Conservation (phyloP, 345 rosid species). For the Fremontodendron californicum region DNA sequence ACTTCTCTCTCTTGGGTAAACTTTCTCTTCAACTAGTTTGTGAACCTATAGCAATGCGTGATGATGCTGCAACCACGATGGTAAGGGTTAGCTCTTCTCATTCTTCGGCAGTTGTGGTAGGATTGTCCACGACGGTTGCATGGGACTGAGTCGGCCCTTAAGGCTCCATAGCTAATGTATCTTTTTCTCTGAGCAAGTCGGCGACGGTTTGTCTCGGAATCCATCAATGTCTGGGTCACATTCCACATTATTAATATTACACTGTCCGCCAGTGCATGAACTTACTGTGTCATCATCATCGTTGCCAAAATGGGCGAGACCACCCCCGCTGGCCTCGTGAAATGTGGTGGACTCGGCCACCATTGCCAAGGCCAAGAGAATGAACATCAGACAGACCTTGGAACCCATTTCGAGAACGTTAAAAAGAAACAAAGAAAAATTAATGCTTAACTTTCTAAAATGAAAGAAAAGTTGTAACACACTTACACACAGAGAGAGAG, state of each 20-base stretch:
- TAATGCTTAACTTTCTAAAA: background rate
- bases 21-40: background rate
- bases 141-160: slow-evolving; percentile 1
- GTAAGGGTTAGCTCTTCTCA: slow-evolving; percentile 14
- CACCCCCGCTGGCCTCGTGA: slow-evolving; percentile 13
- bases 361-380: too few species aligned
- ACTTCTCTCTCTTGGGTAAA: background rate
- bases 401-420: slow-evolving; percentile 30
- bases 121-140: slow-evolving; percentile 27
- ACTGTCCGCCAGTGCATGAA: background rate
- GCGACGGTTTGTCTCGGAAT: slow-evolving; percentile 25
- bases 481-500: too few species aligned
- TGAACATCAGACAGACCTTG: slow-evolving; percentile 31
- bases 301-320: slow-evolving; percentile 24
- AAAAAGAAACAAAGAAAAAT: background rate
- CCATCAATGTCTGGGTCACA: slow-evolving; percentile 35
- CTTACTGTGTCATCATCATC: background rate
- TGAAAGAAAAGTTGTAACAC: slow-evolving; percentile 1
- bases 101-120: slow-evolving; percentile 19
- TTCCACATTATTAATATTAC: background rate
- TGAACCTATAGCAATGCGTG: slow-evolving; percentile 15
- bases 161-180: slow-evolving; percentile 22
- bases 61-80: too few species aligned
- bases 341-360: slow-evolving; percentile 26
- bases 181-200: too few species aligned